Percentiles rank a stretch among this genome's conserved stretches.
Conservation (phyloP, 1,284 basidiomycete genomes). For the Microbotryomycetes sp. region DNA sequence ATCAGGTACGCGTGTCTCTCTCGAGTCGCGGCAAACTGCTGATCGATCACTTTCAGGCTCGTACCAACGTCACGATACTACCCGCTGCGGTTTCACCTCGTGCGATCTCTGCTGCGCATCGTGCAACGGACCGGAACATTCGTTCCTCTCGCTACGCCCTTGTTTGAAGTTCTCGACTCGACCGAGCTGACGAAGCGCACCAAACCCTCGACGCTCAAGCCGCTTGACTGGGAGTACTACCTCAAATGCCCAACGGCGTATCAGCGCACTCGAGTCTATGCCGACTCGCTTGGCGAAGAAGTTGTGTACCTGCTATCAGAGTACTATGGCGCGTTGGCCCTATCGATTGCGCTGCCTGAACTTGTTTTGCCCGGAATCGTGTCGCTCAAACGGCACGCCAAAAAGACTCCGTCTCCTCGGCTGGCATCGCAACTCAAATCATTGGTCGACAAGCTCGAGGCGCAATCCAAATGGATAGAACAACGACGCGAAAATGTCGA, state of each 20-base stretch:
- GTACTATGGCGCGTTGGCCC: constrained; percentile 57
- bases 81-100: constrained; percentile 68
- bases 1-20: constrained; percentile 57
- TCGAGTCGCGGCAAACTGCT: constrained; percentile 8
- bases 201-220: constrained; percentile 80
- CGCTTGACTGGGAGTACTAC: constrained; percentile 78
- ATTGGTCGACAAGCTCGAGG: constrained; percentile 75
- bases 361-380: constrained; percentile 76
- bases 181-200: constrained; percentile 62
- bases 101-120: constrained; percentile 64
- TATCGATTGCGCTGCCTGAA: constrained; percentile 87
- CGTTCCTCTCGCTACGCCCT: constrained; percentile 75
- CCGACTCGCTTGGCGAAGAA: constrained; percentile 78
- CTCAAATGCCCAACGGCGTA: constrained; percentile 86
- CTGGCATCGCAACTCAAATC: constrained; percentile 58
- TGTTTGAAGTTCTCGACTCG: constrained; percentile 79
- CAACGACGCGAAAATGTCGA: constrained; percentile 57
- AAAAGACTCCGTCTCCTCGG: constrained; percentile 50
- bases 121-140: constrained; percentile 73
- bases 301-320: constrained; percentile 68
- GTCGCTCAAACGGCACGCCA: constrained; percentile 60
- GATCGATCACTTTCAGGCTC: constrained; percentile 51
- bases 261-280: constrained; percentile 77
- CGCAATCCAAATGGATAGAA: constrained; percentile 69
- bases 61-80: constrained; percentile 73